phyloP scores from a whole-genome alignment of 306 rosid species.

The Vigna nakashimae region DNA sequence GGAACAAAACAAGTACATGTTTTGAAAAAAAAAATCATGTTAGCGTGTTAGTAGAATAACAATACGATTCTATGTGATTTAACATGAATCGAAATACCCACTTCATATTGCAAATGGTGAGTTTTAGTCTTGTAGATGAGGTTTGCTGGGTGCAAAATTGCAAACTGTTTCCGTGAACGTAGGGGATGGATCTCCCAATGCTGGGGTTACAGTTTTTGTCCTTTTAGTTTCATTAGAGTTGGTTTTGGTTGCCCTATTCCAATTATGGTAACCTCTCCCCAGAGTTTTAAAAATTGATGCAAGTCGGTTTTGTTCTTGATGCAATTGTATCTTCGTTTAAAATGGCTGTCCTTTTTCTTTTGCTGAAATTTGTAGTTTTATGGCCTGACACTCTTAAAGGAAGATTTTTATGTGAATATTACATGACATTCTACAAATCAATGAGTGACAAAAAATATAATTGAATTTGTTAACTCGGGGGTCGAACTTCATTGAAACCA shows the following conservation, averaged over 20 bases:
- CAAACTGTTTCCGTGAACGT: background rate
- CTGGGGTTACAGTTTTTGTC: background rate
- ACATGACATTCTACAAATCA: background rate
- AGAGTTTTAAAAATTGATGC: slow-evolving; percentile 16
- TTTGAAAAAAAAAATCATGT: background rate
- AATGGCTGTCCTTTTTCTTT: background rate
- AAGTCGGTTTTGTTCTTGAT: slow-evolving; percentile 5
- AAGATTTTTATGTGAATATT: background rate
- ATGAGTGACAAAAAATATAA: background rate
- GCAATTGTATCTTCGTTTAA: background rate
- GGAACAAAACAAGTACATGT: background rate
- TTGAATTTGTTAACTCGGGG: background rate
- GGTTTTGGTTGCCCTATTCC: slow-evolving; percentile 8
- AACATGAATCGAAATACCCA: background rate
- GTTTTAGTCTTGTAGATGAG: background rate
- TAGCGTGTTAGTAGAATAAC: background rate
- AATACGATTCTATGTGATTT: background rate
- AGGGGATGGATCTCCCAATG: background rate
- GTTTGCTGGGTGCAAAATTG: background rate
- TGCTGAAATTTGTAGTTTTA: slow-evolving; percentile 5
- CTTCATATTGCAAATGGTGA: background rate
- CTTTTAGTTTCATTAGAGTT: background rate
- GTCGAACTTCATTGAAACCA: background rate
- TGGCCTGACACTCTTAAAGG: background rate
- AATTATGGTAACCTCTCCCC: background rate